These are phyloP conservation scores for Scheffersomyces quercinus DNA, from an alignment of 1,139 yeast genomes.

Conservation along the genomic window DNA sequence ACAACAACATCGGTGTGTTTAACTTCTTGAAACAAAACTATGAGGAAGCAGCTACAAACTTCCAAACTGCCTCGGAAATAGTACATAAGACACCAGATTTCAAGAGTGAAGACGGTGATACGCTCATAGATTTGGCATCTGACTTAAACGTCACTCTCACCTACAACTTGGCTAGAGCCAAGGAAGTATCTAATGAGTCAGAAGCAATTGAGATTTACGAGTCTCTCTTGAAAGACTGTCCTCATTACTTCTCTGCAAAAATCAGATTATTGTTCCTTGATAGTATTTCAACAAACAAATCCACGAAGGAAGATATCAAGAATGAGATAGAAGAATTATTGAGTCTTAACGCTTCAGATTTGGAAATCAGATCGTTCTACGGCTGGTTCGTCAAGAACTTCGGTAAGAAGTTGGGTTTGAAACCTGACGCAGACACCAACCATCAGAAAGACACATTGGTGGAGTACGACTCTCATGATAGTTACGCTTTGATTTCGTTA, in stretches of 20 bases:
- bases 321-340: slow-evolving; percentile 57
- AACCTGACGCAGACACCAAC: slow-evolving; percentile 65
- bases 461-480: slow-evolving; percentile 81
- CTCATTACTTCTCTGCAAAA: slow-evolving; percentile 75
- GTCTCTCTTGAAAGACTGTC: slow-evolving; percentile 56
- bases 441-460: slow-evolving; percentile 86
- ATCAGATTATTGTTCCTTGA: slow-evolving; percentile 66
- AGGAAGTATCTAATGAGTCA: slow-evolving; percentile 48
- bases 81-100: slow-evolving; percentile 18
- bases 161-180: slow-evolving; percentile 65
- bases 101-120: slow-evolving; percentile 27
- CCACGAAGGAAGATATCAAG: slow-evolving; percentile 46
- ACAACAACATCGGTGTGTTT: slow-evolving; percentile 86
- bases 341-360: slow-evolving; percentile 54
- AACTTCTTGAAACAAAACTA: slow-evolving; percentile 66
- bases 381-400: slow-evolving; percentile 82
- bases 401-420: slow-evolving; percentile 56
- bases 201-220: slow-evolving; percentile 57
- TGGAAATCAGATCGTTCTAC: slow-evolving; percentile 86
- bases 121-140: slow-evolving; percentile 23
- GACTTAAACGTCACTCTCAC: slow-evolving; percentile 49
- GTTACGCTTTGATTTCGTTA: slow-evolving; percentile 84
- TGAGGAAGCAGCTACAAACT: slow-evolving; percentile 40
- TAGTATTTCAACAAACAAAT: slow-evolving; percentile 29
- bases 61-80: slow-evolving; percentile 49